Conservation (phyloP, 345 rosid species). For the Syzygium grande region DNA sequence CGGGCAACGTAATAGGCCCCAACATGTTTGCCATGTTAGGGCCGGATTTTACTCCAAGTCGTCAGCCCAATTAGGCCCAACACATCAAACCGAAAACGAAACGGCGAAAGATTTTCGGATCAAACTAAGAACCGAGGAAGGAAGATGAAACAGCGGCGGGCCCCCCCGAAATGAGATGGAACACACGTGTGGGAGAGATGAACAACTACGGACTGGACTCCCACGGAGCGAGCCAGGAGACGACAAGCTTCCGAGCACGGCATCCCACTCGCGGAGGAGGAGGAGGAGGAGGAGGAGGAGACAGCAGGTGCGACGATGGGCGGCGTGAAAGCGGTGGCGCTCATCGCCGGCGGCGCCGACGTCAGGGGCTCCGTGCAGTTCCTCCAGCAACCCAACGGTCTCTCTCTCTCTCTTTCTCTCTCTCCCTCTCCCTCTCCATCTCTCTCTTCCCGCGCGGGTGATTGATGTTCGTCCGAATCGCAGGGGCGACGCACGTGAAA, state of each 20-base stretch:
- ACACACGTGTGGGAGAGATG: neutral
- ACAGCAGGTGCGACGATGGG: constrained; percentile 19
- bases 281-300: neutral
- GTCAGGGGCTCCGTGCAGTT: constrained; percentile 68
- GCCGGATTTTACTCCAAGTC: neutral
- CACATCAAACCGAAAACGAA: neutral
- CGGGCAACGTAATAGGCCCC: neutral
- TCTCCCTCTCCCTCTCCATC: neutral
- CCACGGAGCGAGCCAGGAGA: neutral
- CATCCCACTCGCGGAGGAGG: neutral
- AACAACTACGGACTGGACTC: neutral
- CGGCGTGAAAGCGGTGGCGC: constrained; percentile 73
- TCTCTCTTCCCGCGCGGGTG: neutral
- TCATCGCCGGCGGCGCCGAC: constrained; percentile 54
- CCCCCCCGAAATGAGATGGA: neutral
- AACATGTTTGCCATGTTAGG: neutral
- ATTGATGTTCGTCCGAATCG: neutral
- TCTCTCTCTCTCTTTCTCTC: constrained; percentile 8
- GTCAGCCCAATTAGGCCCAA: neutral
- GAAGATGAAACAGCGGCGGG: neutral
- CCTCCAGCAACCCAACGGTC: constrained; percentile 51
- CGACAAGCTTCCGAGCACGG: neutral
- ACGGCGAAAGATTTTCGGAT: neutral
- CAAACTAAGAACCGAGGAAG: neutral
- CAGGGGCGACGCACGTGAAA: constrained; percentile 70